A percentile compares a stretch with the other conserved stretches of the same genome.
phyloP scores from a whole-genome alignment of 306 rosid species.

The Rosa persica region DNA sequence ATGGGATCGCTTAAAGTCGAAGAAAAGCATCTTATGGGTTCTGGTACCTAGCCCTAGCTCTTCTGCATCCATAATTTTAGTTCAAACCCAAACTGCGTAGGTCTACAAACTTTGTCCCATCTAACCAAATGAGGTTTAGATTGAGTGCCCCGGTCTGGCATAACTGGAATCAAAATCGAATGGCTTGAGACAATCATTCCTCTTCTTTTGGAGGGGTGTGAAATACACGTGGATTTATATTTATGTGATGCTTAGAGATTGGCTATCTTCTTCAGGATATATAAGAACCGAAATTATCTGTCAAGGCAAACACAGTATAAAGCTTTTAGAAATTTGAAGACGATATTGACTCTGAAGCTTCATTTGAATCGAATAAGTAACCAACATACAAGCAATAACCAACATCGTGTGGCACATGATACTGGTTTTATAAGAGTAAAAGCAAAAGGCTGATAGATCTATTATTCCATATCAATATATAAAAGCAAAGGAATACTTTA shows the following conservation, averaged over 20 bases:
- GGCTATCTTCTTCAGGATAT: neutral
- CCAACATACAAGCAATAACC: neutral
- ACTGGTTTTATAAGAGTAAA: neutral
- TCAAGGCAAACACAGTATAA: neutral
- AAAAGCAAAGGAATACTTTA: neutral
- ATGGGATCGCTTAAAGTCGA: neutral
- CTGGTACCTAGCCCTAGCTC: neutral
- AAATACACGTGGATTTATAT: neutral
- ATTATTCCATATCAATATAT: neutral
- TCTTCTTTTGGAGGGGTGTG: neutral
- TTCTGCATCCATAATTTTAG: neutral
- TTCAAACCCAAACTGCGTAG: too few relatives aligned
- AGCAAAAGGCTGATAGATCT: neutral
- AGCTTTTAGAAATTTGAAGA: neutral
- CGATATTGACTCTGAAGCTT: neutral
- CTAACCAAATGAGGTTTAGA: too few relatives aligned
- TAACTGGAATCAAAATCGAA: neutral
- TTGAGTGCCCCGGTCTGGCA: too few relatives aligned
- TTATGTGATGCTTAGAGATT: neutral
- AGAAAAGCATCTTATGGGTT: neutral
- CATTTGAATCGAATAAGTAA: neutral
- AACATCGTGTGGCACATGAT: constrained; percentile 5
- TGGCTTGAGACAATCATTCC: neutral
- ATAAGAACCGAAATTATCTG: neutral
- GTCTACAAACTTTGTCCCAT: too few relatives aligned